Evolutionary conservation across 176 grass and related monocot genomes (phyloP), one percentile per base, ranked within the genome.

Genomic region (Tillandsia leiboldiana): DNA sequence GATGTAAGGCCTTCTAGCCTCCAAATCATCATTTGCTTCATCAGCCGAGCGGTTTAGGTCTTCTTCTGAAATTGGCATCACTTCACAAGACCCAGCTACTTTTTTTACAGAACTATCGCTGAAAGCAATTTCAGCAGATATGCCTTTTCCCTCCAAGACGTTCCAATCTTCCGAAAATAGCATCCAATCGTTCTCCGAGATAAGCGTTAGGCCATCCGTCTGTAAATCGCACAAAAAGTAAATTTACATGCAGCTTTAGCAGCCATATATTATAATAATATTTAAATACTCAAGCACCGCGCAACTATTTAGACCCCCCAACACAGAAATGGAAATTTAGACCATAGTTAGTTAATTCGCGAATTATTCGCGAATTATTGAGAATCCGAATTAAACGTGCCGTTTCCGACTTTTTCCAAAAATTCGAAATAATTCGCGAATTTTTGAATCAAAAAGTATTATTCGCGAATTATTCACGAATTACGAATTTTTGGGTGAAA

Each of bases 131-230:
- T 99, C 82, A 85, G 89, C 87, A 84, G 75, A 79, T 82, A 86
- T 73, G 67, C 80, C 89, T 81, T 99, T 88, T 22, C 53, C 83
- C 72, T 90, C 47, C 70, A 52, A 63, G 48, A 77, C 82, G 68
- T 65, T 90, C 94, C 94, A 99, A 72, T 99, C 94, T 71, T 99
- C 90, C 53, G 77, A 99, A 70, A 99, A 99, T 79, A 81, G 71
- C 47, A 53, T 52, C 94, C 94, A 93, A 82, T 99, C 87, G 53
- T 64, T 63, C 76, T 86, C 87, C 20, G 78, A 54, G 75, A 99
- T 90, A 24, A 99, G 86, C 65, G 74, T 78, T 77, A 93, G 79
- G 42, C 94, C 94, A 70, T 93, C 82, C 75, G 72, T 86, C 94
- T 99, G 94, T 69, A 78, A 79, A 83, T 70, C 56, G 22, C 56